These are phyloP conservation scores for Withania somnifera DNA, from an alignment of 305 asterid genomes.

Conservation along the genomic window DNA sequence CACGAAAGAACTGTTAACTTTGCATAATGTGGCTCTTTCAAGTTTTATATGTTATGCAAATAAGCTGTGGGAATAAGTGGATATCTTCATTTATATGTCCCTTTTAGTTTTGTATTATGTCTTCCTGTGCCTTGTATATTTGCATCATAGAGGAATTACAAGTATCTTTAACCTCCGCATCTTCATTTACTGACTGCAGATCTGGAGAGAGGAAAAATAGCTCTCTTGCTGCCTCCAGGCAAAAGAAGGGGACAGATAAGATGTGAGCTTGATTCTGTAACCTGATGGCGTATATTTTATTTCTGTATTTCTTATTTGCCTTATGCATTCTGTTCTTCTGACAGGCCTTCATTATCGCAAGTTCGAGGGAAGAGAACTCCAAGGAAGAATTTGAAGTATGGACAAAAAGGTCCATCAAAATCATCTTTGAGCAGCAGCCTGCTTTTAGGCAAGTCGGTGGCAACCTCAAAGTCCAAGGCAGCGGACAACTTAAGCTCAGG, in stretches of 20 bases:
- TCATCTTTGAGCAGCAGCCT: conserved; percentile 35
- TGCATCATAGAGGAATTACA: neutral
- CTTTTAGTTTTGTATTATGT: neutral
- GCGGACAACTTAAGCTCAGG: conserved; percentile 40
- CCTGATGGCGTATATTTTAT: neutral
- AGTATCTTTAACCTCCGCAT: neutral
- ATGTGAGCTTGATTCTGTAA: conserved; percentile 41
- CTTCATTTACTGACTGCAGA: conserved; percentile 28
- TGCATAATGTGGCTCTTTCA: neutral
- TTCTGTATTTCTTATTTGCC: conserved; percentile 10
- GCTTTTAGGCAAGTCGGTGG: conserved; percentile 21
- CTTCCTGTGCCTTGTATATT: neutral
- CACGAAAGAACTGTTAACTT: neutral
- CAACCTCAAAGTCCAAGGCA: conserved; percentile 20
- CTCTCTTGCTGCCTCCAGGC: conserved; percentile 32
- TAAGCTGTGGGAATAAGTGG: neutral
- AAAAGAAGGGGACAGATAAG: conserved; percentile 27
- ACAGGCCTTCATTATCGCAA: conserved; percentile 63
- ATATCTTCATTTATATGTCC: neutral
- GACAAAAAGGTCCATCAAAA: conserved; percentile 27
- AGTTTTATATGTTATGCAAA: neutral
- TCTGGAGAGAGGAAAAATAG: conserved; percentile 47
- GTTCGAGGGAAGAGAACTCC: conserved; percentile 79
- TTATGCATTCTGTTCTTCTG: conserved; percentile 20
- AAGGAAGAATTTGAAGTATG: conserved; percentile 44